Conservation (phyloP, 441 rosid species). For the Bocquillonia castaneifolia region DNA sequence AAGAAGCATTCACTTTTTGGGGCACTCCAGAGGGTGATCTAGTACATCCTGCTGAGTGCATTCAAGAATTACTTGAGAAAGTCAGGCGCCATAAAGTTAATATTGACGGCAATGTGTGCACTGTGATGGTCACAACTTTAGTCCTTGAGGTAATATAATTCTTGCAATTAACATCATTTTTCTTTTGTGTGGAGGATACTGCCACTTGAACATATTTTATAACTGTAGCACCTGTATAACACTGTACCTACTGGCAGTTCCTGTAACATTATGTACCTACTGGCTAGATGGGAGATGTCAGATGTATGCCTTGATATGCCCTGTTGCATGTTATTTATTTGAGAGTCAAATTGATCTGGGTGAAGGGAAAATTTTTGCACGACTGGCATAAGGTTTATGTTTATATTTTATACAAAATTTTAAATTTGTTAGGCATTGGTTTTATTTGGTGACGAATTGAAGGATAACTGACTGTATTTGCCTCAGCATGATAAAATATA, state of each 20-base stretch:
- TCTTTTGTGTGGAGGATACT: neutral
- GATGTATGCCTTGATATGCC: neutral
- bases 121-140: slow-evolving; percentile 93
- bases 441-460: neutral
- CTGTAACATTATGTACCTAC: neutral
- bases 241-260: no score
- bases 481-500: neutral
- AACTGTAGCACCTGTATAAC: no score
- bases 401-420: neutral
- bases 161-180: slow-evolving; percentile 4
- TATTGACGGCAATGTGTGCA: slow-evolving; percentile 90
- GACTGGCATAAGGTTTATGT: neutral
- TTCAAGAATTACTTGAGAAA: slow-evolving; percentile 94
- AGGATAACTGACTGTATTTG: neutral
- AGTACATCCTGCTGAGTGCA: slow-evolving; percentile 96
- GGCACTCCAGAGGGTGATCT: slow-evolving; percentile 95
- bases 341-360: slow-evolving; percentile 4
- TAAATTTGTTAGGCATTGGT: neutral
- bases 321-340: slow-evolving; percentile 4
- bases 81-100: slow-evolving; percentile 89
- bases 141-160: slow-evolving; percentile 83
- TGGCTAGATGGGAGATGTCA: neutral
- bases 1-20: slow-evolving; percentile 87
- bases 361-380: neutral
- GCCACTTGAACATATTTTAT: neutral